Evolutionary conservation across 257 asterid genomes (phyloP).

Genomic region (Nicotiana tabacum): DNA sequence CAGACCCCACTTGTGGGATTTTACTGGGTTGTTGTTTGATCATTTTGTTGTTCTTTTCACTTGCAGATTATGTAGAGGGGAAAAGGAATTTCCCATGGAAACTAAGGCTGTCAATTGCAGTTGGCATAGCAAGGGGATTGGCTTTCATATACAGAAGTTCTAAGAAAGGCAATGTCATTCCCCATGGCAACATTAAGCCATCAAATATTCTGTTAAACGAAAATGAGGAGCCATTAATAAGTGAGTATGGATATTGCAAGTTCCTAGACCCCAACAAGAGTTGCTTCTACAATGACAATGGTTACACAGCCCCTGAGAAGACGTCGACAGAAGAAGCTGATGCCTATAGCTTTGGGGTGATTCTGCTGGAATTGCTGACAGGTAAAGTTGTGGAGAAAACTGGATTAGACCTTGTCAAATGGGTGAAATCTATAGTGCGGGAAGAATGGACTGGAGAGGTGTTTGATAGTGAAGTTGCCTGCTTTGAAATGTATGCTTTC

Average conservation of each 20-base stretch:
- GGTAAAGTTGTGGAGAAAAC: slow-evolving; percentile 35
- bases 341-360: slow-evolving; percentile 31
- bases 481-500: slow-evolving; percentile 31
- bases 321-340: slow-evolving; percentile 19
- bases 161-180: slow-evolving; percentile 20
- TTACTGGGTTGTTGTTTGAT: no score
- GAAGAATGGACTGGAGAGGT: slow-evolving; percentile 55
- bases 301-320: slow-evolving; percentile 35
- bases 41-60: neutral
- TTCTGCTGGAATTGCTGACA: slow-evolving; percentile 35
- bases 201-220: slow-evolving; percentile 39
- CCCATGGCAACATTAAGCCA: slow-evolving; percentile 46
- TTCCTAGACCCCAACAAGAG: slow-evolving; percentile 12
- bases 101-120: slow-evolving; percentile 35
- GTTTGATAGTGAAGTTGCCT: slow-evolving; percentile 26
- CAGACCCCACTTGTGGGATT: no score
- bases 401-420: slow-evolving; percentile 33
- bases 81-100: slow-evolving; percentile 37
- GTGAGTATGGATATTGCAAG: slow-evolving; percentile 35
- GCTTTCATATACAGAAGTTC: slow-evolving; percentile 24
- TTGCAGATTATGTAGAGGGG: slow-evolving; percentile 29
- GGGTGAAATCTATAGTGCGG: slow-evolving; percentile 41
- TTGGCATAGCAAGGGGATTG: slow-evolving; percentile 37
- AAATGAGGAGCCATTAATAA: slow-evolving; percentile 28
- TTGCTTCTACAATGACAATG: slow-evolving; percentile 8